Base-by-base conservation (phyloP, 768 basidiomycete genomes). In the Auriscalpium orientale region DNA sequence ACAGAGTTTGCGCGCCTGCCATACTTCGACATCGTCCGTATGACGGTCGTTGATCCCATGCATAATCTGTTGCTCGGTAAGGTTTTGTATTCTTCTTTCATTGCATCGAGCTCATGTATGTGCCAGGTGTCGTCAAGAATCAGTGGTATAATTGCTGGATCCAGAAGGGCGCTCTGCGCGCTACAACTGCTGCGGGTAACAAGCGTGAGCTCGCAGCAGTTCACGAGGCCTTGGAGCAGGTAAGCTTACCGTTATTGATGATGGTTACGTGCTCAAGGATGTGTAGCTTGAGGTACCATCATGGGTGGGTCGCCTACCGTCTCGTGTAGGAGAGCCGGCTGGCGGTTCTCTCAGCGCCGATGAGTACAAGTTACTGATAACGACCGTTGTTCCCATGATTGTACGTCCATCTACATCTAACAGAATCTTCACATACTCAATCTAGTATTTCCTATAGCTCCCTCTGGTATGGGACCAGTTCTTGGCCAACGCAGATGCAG, bases 311-410 rank as follows among this genome's bases (percentile, higher is more conserved):
- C 53, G 57, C 7, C 51, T 70, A 20, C 69, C 69, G 9, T 9
- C 55, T 6, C 54, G 50, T 21, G 67, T 69, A 22, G 69, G 69
- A 2, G 66, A 69, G 47, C 69, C 69, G 16, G 65, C 67, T 21
- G 68, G 69, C 20, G 69, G 69, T 7, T 62, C 58, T 16, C 52
- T 70, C 2, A 64, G 60, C 13, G 68, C 67, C 0, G 69, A 70
- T 60, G 68, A 69, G 54, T 70, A 67, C 48, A 68, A 67, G 53
- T 59, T 67, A 52, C 56, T 65, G 10, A 54, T 57, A 6, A 65
- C 60, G 9, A 51, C 28, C 15, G 51, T 62, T 16, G 62, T 58
- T 65, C 56, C 65, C 15, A 62, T 68, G 22, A 62, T 67, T 28
- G 67, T 67, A 51, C 21, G 60, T 63, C 9, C 7, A 2, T 45